Base-by-base conservation (phyloP, 352 stramenopile genomes). In the Phytopythium chamaehyphon region DNA sequence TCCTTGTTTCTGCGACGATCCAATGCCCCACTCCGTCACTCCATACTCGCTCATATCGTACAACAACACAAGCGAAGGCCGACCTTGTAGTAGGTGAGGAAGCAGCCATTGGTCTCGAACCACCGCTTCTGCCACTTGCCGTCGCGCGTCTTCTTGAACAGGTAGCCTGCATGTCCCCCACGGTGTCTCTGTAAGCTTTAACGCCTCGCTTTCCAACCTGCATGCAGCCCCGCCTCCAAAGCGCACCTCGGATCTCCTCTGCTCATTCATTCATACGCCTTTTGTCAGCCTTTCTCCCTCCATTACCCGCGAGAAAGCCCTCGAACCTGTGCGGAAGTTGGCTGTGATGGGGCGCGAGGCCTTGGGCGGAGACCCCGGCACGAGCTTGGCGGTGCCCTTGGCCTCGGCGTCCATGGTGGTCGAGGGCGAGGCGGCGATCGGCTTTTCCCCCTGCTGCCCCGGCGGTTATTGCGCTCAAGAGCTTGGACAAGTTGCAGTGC, bases 1-100 rank as follows among this genome's bases (percentile, higher is more conserved):
- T 0, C 84, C 84, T 88, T 94, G 84, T 88, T 92, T 92, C 79
- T 91, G 33, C 14, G 8, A n/a, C n/a, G n/a, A n/a, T n/a, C n/a
- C n/a, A n/a, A n/a, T n/a, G n/a, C n/a, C n/a, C n/a, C n/a, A n/a
- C n/a, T n/a, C n/a, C n/a, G n/a, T n/a, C n/a, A n/a, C n/a, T n/a
- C n/a, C n/a, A n/a, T n/a, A n/a, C n/a, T n/a, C n/a, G n/a, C n/a
- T n/a, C n/a, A n/a, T n/a, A n/a, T n/a, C n/a, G n/a, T n/a, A 71
- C 66, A 49, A 58, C 82, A 69, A 16, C 3, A 8, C 24, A 31
- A 36, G 9, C n/a, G 0, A 4, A 18, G 40, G 11, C 49, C 35
- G 57, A 95, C 86, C 77, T 99, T 99, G 76, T 98, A 99, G 78
- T 99, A 99, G 14, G 96, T 98, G 36, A 99, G 81, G 74, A 98